Evolutionary conservation across 345 rosid species (phyloP).

Genomic region (Combretum micranthum): DNA sequence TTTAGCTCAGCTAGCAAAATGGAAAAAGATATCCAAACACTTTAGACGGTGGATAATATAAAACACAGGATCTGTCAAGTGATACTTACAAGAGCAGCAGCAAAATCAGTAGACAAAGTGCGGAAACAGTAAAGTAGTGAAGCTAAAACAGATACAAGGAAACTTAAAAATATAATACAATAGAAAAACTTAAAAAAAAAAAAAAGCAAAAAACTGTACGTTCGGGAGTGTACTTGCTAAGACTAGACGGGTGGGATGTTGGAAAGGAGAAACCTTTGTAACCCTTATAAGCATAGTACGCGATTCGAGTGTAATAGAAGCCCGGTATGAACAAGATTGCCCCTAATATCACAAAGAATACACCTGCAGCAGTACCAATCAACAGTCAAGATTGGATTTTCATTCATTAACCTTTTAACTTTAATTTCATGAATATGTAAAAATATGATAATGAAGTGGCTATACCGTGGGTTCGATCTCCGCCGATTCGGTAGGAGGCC

Average conservation of each 20-base stretch:
- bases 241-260: constrained; percentile 78
- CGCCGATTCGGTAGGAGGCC: constrained; percentile 76
- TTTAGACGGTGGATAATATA: no score
- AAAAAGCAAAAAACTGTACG: constrained; percentile 20
- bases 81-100: no score
- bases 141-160: no score
- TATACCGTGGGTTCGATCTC: constrained; percentile 85
- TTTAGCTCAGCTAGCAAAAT: no score
- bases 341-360: constrained; percentile 86
- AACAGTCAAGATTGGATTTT: neutral
- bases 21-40: no score
- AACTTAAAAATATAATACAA: no score
- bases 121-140: no score
- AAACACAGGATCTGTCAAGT: no score
- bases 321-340: constrained; percentile 84
- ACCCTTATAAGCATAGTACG: constrained; percentile 93
- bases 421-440: constrained; percentile 19
- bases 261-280: constrained; percentile 94
- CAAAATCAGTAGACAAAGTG: no score
- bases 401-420: no score
- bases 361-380: constrained; percentile 32
- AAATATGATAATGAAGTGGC: no score
- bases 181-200: no score
- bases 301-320: constrained; percentile 84
- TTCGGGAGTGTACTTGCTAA: neutral